Evolutionary conservation across 2,329 filamentous ascomycete species (phyloP), one percentile per base, ranked within the genome.

Genomic region (Sporothrix curviconia): DNA sequence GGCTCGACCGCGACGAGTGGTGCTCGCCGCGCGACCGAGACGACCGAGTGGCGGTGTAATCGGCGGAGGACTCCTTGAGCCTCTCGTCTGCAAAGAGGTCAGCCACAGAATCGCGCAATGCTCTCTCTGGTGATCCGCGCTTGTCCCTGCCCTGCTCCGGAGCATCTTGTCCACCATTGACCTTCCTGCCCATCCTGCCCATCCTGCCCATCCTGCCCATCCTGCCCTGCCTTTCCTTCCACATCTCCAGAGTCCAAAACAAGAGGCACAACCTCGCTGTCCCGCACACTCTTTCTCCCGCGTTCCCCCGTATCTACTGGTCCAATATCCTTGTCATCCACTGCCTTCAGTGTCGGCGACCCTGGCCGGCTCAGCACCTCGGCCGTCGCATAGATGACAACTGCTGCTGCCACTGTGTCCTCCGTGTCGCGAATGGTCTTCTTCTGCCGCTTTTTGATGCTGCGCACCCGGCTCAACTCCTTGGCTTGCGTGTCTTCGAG

Each of bases 51-150:
- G 59, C 40, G 28, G 44, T 40, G 24, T 57, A 17, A 17, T 61
- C 52, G 37, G 15, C 12, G 61, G 65, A 66, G 55, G 65, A 65
- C 60, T 72, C 71, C 67, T 69, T 73, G 65, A 66, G 69, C 62
- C 66, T 68, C 57, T 78, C 76, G 71, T 79, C 78, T 82, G 73
- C 72, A 70, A 73, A 77, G 67, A 76, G 73, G 78, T 82, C 76
- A 82, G 79, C 73, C 76, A 76, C 73, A 70, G 73, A 72, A 69
- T 71, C 69, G 66, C 70, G 67, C 71, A 75, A 68, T 65, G 71
- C 72, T 63, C 69, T 50, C 32, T 49, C 28, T 40, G 37, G 40
- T 57, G 56, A 25, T 57, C 39, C 24, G 67, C 66, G 62, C 22
- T 11, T 25, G 30, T 15, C 15, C 30, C 34, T 49, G 37, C 7